Evolutionary conservation across 2,329 filamentous ascomycete genomes (phyloP).

Genomic region (Thelonectria blattea): DNA sequence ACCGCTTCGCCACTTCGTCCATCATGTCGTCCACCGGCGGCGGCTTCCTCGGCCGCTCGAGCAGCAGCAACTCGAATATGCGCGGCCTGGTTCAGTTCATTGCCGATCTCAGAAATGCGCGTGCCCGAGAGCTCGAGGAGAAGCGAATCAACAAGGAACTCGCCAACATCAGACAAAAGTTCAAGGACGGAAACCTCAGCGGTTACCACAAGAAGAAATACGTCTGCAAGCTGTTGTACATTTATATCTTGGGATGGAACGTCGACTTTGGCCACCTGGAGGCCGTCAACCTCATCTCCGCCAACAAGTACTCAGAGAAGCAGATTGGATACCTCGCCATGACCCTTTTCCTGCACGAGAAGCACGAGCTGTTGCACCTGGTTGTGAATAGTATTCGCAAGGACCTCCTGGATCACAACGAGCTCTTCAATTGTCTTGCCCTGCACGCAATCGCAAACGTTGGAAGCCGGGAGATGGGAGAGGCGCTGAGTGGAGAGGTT

Average conservation of each 20-base stretch:
- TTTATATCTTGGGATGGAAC: slow-evolving; percentile 98
- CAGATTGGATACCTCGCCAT: slow-evolving; percentile 99
- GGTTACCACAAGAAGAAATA: slow-evolving; percentile 99
- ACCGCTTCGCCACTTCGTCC: slow-evolving; percentile 25
- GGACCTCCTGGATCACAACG: slow-evolving; percentile 91
- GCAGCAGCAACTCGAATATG: slow-evolving; percentile 71
- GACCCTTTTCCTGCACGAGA: slow-evolving; percentile 94
- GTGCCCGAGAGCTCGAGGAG: slow-evolving; percentile 94
- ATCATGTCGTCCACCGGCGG: slow-evolving; percentile 62
- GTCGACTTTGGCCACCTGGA: slow-evolving; percentile 99
- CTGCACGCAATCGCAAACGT: slow-evolving; percentile 98
- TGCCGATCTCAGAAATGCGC: slow-evolving; percentile 91
- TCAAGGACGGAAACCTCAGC: slow-evolving; percentile 91
- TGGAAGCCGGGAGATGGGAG: slow-evolving; percentile 94
- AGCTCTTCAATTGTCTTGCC: slow-evolving; percentile 95
- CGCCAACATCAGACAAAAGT: slow-evolving; percentile 97
- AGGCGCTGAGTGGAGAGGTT: slow-evolving; percentile 89
- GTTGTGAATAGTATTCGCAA: slow-evolving; percentile 99
- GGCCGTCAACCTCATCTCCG: slow-evolving; percentile 96
- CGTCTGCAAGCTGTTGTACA: slow-evolving; percentile 99
- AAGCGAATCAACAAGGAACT: slow-evolving; percentile 99
- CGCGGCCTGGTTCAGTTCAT: slow-evolving; percentile 96
- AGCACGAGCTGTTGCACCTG: slow-evolving; percentile 93
- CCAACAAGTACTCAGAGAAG: slow-evolving; percentile 97
- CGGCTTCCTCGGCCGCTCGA: slow-evolving; percentile 71